Evolutionary conservation across 176 grass and related monocot species (phyloP).

Genomic region (Hsuehochloa calcarea): DNA sequence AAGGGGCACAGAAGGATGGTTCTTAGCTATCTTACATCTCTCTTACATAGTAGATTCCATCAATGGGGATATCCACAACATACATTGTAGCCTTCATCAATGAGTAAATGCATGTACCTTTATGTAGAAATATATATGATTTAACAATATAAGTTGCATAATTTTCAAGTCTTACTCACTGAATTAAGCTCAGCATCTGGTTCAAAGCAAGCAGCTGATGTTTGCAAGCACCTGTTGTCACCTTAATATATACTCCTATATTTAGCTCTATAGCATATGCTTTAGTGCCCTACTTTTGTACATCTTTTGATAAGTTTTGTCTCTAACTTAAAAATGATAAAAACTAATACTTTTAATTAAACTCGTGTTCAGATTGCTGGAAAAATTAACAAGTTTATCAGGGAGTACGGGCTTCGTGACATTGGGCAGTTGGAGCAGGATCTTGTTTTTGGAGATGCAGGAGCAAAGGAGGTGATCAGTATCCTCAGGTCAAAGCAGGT

Average conservation of each 20-base stretch:
- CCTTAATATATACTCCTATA: neutral
- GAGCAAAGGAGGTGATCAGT: constrained; percentile 90
- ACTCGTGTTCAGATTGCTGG: constrained; percentile 79
- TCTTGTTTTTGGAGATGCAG: constrained; percentile 95
- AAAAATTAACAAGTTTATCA: constrained; percentile 79
- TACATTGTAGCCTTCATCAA: neutral
- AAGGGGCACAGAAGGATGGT: neutral
- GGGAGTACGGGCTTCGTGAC: constrained; percentile 68
- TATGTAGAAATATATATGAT: neutral
- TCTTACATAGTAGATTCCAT: neutral
- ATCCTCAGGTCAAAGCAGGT: constrained; percentile 89
- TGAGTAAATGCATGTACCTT: neutral
- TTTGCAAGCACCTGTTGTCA: constrained; percentile 4
- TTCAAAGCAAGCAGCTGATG: constrained; percentile 14
- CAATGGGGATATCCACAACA: neutral
- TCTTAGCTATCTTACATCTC: neutral
- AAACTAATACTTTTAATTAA: neutral
- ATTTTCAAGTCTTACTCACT: constrained; percentile 11
- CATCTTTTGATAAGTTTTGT: neutral
- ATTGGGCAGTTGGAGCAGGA: constrained; percentile 93
- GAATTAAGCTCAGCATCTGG: neutral
- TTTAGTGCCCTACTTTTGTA: neutral
- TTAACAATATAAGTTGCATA: neutral
- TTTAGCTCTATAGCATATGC: neutral
- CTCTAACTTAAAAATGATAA: constrained; percentile 16